These are phyloP conservation scores for Sporothrix humicola DNA, from an alignment of 2,329 filamentous ascomycete genomes.

Conservation along the genomic window DNA sequence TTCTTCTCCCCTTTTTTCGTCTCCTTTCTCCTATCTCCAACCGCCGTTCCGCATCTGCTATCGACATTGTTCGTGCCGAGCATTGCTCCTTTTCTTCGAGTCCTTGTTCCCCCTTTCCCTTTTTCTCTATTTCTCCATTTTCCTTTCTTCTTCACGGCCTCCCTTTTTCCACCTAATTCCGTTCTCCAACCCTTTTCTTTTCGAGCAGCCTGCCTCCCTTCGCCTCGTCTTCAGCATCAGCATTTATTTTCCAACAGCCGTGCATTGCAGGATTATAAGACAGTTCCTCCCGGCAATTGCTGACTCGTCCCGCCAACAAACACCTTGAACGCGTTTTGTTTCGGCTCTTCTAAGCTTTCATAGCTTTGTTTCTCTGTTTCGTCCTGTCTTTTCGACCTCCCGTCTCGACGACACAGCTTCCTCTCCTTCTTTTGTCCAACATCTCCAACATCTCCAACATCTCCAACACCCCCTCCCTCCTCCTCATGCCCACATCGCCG, in stretches of 20 bases:
- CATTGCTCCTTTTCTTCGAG: not conserved
- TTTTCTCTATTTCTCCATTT: not conserved
- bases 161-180: not conserved
- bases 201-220: not conserved
- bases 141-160: not conserved
- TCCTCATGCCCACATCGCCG: conserved; percentile 4
- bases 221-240: not conserved
- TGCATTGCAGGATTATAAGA: no score
- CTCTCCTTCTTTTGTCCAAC: not conserved
- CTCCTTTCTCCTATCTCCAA: not conserved
- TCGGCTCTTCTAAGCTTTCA: no score
- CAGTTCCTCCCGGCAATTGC: not conserved
- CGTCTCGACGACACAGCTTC: not conserved
- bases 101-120: not conserved
- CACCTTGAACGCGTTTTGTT: no score
- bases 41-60: not conserved
- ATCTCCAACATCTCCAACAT: not conserved
- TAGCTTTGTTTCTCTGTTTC: no score
- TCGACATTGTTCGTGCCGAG: conserved; percentile 23
- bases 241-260: not conserved
- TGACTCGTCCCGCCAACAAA: no score
- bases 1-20: not conserved
- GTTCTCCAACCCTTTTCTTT: not conserved
- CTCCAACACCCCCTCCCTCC: not conserved
- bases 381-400: not conserved